Conservation (phyloP, 2,329 filamentous ascomycete genomes). For the Apiospora saccharicola region DNA sequence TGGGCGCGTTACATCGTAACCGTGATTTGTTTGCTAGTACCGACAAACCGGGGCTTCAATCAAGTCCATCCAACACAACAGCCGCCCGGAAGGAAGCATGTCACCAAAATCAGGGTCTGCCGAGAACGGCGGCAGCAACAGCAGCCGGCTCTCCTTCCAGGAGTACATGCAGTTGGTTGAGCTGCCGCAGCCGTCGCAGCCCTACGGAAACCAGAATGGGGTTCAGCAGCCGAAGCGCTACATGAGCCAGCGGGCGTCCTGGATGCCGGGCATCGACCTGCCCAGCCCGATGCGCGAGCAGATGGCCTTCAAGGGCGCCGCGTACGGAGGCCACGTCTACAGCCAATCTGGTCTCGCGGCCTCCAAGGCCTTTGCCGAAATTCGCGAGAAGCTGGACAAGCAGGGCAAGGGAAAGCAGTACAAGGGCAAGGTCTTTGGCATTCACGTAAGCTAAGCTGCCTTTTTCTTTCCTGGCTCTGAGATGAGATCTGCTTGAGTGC, state of each 20-base stretch:
- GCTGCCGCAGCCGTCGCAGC: constrained; percentile 37
- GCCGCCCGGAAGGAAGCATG: background rate
- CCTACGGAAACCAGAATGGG: constrained; percentile 25
- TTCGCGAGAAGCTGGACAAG: constrained; percentile 34
- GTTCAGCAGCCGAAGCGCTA: constrained; percentile 36
- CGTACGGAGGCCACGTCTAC: constrained; percentile 55
- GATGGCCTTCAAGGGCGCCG: constrained; percentile 32
- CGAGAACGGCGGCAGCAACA: background rate
- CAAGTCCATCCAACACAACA: background rate
- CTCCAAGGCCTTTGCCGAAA: constrained; percentile 43
- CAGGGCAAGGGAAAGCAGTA: constrained; percentile 29
- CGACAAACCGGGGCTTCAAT: background rate
- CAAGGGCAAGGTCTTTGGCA: constrained; percentile 36
- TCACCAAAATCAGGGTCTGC: background rate
- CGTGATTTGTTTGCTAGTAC: background rate
- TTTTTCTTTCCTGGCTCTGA: constrained; percentile 2
- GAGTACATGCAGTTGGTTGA: constrained; percentile 45
- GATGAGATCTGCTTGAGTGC: background rate
- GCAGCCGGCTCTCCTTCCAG: constrained; percentile 43
- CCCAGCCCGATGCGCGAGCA: constrained; percentile 25
- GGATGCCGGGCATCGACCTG: constrained; percentile 43
- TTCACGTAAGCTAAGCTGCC: constrained; percentile 48
- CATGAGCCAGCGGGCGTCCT: constrained; percentile 45
- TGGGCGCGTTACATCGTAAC: background rate
- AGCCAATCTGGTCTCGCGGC: constrained; percentile 50